phyloP scores from a whole-genome alignment of 805 yeast species.

The Nakazawaea wickerhamii region DNA sequence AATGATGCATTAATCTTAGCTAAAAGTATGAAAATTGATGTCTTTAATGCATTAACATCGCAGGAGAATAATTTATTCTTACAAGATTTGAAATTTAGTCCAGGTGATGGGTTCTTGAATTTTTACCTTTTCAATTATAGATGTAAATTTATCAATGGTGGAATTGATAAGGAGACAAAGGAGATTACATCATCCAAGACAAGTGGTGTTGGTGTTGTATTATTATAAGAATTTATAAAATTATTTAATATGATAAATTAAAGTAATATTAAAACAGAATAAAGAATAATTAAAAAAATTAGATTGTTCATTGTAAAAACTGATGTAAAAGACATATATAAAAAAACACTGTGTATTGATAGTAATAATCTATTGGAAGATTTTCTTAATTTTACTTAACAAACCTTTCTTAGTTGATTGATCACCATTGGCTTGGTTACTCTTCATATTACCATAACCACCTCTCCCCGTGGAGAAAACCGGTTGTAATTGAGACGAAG shows the following conservation, averaged over 20 bases:
- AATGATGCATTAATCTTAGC: conserved; percentile 75
- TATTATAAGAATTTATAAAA: conserved; percentile 41
- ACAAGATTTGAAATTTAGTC: conserved; percentile 79
- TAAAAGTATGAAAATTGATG: conserved; percentile 68
- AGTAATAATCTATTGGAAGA: conserved; percentile 6
- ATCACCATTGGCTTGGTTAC: conserved; percentile 36
- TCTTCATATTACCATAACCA: conserved; percentile 49
- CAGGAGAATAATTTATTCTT: conserved; percentile 87
- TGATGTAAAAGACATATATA: neutral
- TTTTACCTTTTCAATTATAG: conserved; percentile 89
- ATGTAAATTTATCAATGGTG: conserved; percentile 78
- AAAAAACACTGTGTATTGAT: neutral
- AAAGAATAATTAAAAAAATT: neutral
- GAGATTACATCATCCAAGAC: conserved; percentile 46
- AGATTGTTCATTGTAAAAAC: neutral
- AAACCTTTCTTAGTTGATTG: conserved; percentile 22
- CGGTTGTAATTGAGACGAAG: conserved; percentile 33
- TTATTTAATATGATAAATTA: neutral
- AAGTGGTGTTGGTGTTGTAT: conserved; percentile 88
- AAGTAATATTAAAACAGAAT: neutral
- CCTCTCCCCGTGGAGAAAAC: conserved; percentile 21
- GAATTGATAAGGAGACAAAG: conserved; percentile 53
- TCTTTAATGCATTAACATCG: conserved; percentile 85
- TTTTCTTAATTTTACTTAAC: conserved; percentile 7
- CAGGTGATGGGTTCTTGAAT: conserved; percentile 89